These are phyloP conservation scores for Coemansia sp. DNA, from an alignment of 192 early-diverging fungal genomes.

Conservation along the genomic window DNA sequence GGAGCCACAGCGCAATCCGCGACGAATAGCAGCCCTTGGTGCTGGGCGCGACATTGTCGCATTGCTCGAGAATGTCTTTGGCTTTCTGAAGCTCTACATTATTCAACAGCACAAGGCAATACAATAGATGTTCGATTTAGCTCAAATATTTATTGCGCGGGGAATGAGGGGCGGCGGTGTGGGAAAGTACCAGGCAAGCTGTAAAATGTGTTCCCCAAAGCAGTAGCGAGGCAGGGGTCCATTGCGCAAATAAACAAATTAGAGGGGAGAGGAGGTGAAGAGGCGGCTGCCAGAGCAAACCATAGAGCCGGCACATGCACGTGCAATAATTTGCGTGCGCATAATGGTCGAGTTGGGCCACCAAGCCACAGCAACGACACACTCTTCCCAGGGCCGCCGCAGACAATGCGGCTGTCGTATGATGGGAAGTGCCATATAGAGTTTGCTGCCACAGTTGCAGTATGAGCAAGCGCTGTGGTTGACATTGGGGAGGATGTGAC, in stretches of 20 bases:
- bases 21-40: constrained; percentile 52
- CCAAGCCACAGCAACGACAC: neutral
- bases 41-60: constrained; percentile 39
- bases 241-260: constrained; percentile 2
- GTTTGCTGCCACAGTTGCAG: neutral
- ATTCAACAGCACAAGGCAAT: neutral
- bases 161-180: constrained; percentile 1
- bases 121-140: neutral
- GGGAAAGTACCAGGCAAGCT: constrained; percentile 8
- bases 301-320: neutral
- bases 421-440: neutral
- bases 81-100: constrained; percentile 44
- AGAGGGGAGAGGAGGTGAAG: neutral
- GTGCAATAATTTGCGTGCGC: neutral
- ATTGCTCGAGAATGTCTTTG: constrained; percentile 41
- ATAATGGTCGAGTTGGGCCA: constrained; percentile 1
- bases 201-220: neutral
- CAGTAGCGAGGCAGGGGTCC: constrained; percentile 1
- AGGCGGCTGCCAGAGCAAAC: neutral
- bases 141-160: neutral
- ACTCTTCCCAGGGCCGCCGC: neutral
- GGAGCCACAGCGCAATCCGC: constrained; percentile 51
- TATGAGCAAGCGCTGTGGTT: no score
- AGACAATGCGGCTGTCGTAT: neutral
- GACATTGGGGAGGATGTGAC: no score